Evolutionary conservation across 2,329 filamentous ascomycete genomes (phyloP), one percentile per base, ranked within the genome.

Genomic region (Aspergillus uvarum): DNA sequence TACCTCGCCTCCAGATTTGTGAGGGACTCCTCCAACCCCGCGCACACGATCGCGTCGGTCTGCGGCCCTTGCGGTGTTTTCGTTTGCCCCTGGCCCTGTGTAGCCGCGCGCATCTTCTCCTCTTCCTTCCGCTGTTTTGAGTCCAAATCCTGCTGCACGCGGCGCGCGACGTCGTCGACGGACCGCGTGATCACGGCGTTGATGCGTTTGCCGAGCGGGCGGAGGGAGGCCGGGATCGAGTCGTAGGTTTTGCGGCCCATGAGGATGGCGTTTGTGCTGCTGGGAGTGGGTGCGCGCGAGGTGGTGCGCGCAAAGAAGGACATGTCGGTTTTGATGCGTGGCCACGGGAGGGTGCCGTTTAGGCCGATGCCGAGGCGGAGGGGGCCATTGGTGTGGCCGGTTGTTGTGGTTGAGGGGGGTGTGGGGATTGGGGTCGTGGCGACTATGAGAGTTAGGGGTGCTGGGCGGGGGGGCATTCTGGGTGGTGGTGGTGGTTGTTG

Each of bases 181-280:
- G 77, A 74, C n/a, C 76, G 68, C 51, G 87, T 90, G 66, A 99
- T 81, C 65, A 98, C 85, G 47, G 97, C 85, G 75, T 96, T 98
- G 54, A 92, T 80, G 10, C 95, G 83, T 63, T 87, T 89, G 62
- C 86, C 88, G 35, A 99, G 82, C 19, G 95, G 95, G 2, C 92
- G 84, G 73, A 95, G 92, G 54, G 82, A 84, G 6, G 81, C 72
- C 2, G 95, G 94, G 61, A 99, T 94, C 65, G 88, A 92, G 55
- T 96, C 92, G 89, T 94, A 99, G 0, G 95, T 99, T 77, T 96
- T 97, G 71, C 95, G 90, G 61, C 95, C 95, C 95, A 99, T 99
- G 67, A 99, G 89, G 54, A 98, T 91, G 19, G 91, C 90, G 75
- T 93, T 94, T 1, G 69, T 72, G 26, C 56, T 66, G 2, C 63